Evolutionary conservation across 1,139 yeast genomes (phyloP).

Genomic region (Magnusiomyces suaveolens): DNA sequence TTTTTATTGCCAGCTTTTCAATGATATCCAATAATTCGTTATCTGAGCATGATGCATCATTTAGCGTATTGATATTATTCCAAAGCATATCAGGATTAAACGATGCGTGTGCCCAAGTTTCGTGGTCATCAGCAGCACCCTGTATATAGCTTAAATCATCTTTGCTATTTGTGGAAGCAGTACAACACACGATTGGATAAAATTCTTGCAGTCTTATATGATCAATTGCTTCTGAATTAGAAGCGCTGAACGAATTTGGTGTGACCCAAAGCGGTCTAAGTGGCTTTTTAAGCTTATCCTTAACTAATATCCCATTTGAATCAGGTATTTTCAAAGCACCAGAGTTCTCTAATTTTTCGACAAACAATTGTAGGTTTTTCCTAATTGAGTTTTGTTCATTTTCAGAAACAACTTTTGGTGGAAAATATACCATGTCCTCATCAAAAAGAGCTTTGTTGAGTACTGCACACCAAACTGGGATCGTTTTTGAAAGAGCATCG

Average conservation of each 20-base stretch:
- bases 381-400: conserved; percentile 51
- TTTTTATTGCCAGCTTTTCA: neutral
- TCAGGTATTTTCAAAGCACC: conserved; percentile 33
- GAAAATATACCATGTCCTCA: conserved; percentile 34
- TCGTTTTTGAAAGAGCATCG: conserved; percentile 75
- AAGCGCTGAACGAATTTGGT: conserved; percentile 41
- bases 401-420: conserved; percentile 45
- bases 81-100: conserved; percentile 52
- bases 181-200: conserved; percentile 44
- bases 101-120: conserved; percentile 58
- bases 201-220: conserved; percentile 23
- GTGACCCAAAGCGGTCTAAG: conserved; percentile 63
- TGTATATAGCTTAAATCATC: conserved; percentile 63
- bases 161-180: conserved; percentile 53
- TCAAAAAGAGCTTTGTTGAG: conserved; percentile 46
- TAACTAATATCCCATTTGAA: conserved; percentile 10
- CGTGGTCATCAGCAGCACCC: conserved; percentile 93
- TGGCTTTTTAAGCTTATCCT: conserved; percentile 37
- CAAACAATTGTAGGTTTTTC: conserved; percentile 42
- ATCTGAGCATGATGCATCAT: conserved; percentile 33
- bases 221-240: conserved; percentile 8
- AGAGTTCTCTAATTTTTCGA: conserved; percentile 36
- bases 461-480: conserved; percentile 89
- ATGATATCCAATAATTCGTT: conserved; percentile 32
- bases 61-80: conserved; percentile 36